Base-by-base conservation (phyloP, 2,329 filamentous ascomycete genomes). In the Monosporascus sp. region DNA sequence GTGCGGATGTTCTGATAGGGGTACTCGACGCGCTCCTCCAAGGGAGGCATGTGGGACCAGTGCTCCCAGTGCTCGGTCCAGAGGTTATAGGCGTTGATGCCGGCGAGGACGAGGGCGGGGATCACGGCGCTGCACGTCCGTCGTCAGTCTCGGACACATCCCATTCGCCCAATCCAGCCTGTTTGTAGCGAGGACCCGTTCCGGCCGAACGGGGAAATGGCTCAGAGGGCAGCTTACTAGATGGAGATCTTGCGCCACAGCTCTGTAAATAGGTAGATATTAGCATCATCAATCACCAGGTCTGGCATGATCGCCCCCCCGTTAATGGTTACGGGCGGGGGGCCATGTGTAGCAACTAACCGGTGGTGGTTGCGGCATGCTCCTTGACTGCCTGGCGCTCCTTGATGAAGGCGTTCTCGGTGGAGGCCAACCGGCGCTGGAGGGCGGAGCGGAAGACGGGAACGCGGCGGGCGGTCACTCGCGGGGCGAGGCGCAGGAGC, bases 21-120 rank as follows among this genome's bases (percentile, higher is more conserved):
- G 77, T 97, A 99, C 80, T 97, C 90, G 67, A 82, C 77, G 70
- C 90, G 88, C 79, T 99, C 94, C 80, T 96, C 91, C 64, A 93
- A 80, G 62, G 94, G 89, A 56, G 88, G 84, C 74, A 90, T 77
- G 78, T 97, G 93, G 51, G 74, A 77, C 84, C 88, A 91, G 82
- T 99, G 94, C 77, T 95, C 90, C 93, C 93, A 97, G 77, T 99
- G 94, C 79, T 95, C 90, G 67, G 84, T 86, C 91, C 91, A 99
- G 59, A 96, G 85, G 70, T 86, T 85, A 73, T 88, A 96, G 66
- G 92, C 92, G 74, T 99, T 99, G 75, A 86, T 78, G 62, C 76
- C 72, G 56, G 88, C 86, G 62, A 91, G 77, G 63, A 87, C 75
- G 54, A 97, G 78, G 71, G 76, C 79, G 53, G 93, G 92, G 61